phyloP scores from a whole-genome alignment of 1,284 basidiomycete genomes.

The Austroboletus rostrupii region DNA sequence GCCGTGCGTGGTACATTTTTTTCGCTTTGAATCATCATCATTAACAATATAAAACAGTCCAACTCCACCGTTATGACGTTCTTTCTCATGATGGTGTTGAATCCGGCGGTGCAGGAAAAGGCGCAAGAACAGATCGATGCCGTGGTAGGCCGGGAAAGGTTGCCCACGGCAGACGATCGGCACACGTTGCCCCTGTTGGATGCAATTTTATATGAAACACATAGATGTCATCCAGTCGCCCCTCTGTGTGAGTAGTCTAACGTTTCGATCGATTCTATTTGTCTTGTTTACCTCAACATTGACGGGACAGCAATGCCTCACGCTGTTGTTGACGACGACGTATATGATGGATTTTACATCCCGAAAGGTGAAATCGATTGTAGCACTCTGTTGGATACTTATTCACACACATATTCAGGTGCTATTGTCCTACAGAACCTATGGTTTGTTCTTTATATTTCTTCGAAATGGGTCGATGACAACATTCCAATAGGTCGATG shows the following conservation, averaged over 20 bases:
- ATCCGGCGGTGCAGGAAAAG: too few species aligned
- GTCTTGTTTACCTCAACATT: not conserved
- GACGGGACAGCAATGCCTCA: conserved; percentile 10
- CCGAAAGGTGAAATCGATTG: conserved; percentile 8
- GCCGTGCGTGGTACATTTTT: too few species aligned
- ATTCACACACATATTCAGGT: conserved; percentile 1
- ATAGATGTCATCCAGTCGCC: not conserved
- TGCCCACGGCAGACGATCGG: not conserved
- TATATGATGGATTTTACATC: conserved; percentile 12
- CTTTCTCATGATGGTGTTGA: not conserved
- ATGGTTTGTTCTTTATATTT: conserved; percentile 3
- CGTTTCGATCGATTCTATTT: too few species aligned
- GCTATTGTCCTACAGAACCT: conserved; percentile 6
- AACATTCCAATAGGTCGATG: conserved; percentile 11
- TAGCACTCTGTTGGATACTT: not conserved
- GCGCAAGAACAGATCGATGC: not conserved
- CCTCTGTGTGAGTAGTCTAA: not conserved
- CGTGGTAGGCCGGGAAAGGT: not conserved
- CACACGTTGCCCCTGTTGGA: not conserved
- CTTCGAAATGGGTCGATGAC: not conserved
- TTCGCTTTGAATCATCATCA: too few species aligned
- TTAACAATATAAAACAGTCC: too few species aligned
- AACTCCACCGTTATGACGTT: too few species aligned
- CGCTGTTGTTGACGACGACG: conserved; percentile 7
- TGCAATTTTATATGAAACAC: not conserved